Conservation (phyloP, 495 filamentous ascomycete genomes). For the Xylaria grammica region DNA sequence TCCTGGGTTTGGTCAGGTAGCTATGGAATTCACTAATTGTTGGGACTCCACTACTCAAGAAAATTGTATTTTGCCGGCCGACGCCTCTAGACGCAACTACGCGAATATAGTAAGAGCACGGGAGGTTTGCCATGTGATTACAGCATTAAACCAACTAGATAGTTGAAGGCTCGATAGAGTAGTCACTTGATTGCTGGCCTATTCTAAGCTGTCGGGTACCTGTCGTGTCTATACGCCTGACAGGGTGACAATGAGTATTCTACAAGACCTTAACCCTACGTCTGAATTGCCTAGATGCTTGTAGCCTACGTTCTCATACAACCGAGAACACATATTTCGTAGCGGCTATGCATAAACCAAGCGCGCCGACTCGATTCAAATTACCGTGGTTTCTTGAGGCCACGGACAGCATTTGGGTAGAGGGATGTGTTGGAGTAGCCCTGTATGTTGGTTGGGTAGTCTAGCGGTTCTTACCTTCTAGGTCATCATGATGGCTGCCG, state of each 20-base stretch:
- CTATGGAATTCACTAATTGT: no score
- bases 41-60: no score
- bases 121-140: no score
- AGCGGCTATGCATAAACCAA: neutral
- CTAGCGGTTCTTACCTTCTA: neutral
- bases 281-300: neutral
- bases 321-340: neutral
- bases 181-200: neutral
- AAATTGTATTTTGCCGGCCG: no score
- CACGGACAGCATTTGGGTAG: neutral
- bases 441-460: neutral
- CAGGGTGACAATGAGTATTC: neutral
- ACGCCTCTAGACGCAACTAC: no score
- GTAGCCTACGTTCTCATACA: no score
- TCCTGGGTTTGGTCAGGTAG: no score
- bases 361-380: neutral
- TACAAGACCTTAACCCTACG: neutral
- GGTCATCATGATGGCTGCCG: neutral
- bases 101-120: no score
- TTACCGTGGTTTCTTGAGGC: neutral
- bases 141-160: neutral
- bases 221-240: neutral
- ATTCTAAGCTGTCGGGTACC: neutral
- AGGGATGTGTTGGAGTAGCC: neutral
- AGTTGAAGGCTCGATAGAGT: neutral